Evolutionary conservation across 1,139 yeast genomes (phyloP), one percentile per base, ranked within the genome.

Genomic region (Hyphopichia burtonii): DNA sequence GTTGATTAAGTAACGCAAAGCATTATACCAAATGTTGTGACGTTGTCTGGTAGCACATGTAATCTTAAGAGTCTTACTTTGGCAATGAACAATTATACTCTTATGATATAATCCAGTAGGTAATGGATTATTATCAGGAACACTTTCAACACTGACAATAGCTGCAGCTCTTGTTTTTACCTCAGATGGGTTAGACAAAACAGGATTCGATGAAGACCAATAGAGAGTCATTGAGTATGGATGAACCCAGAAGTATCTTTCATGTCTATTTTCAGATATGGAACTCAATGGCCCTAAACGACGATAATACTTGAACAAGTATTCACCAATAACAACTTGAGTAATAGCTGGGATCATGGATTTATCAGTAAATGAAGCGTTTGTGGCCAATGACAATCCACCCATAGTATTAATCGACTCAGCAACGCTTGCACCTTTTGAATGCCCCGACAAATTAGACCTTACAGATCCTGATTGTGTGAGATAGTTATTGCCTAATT

Each of bases 211-310:
- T 14, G 80, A 77, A 9, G 93, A 84, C 99, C 99, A 93, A 62
- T 89, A 90, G 43, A 93, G 72, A 0, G 96, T 88, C 67, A 89
- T 68, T 3, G 95, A 85, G 61, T 90, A 91, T 8, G 99, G 99
- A 65, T 93, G 96, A 34, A 93, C 82, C 98, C 98, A 93, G 76
- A 93, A 93, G 64, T 82, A 93, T 50, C 98, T 76, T 58, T 86
- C 94, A 58, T 93, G 99, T 46, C 98, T 78, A 40, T 78, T 79
- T 44, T 86, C 93, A 0, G 94, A 79, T 36, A 89, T 78, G 1
- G 89, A 80, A 41, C 86, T 79, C 42, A 88, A 74, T 14, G 89
- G 86, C 11, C 94, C 88, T 44, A 86, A 68, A 47, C 82, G 79
- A 41, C 96, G 82, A 61, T 85, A 88, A 60, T 93, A 91, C 63